Evolutionary conservation across 2,329 filamentous ascomycete genomes (phyloP), one percentile per base, ranked within the genome.

Genomic region (Chrysosporium queenslandicum): DNA sequence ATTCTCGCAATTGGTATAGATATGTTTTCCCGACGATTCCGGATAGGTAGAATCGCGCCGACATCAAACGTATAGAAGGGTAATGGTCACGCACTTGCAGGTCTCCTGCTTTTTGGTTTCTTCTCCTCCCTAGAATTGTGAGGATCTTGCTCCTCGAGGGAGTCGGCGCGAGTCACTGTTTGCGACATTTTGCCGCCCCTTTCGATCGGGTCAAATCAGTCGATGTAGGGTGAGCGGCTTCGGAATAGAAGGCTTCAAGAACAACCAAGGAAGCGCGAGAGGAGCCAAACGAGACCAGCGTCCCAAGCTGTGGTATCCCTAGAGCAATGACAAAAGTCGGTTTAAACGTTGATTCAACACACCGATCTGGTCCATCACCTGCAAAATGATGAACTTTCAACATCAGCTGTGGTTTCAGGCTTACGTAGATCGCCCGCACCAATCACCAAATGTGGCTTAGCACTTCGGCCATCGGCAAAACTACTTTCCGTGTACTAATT

Each of bases 21-120:
- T 30, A 29, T 7, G 36, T n/a, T 16, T 45, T 21, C 34, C 32
- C 48, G 18, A 6, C 9, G 36, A 32, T 21, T 12, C 16, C 21
- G 55, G 49, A 58, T 57, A 52, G 29, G 25, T 25, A 6, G 37
- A 21, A 16, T 20, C 18, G 27, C 43, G 54, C 52, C 43, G 29
- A n/a, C 45, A 27, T 54, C 23, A 32, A 39, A 29, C 11, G 9
- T 12, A 16, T 14, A 41, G 11, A 4, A 5, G 12, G 45, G 50
- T 25, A 46, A 21, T 23, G 7, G 51, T 54, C 56, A 66, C 78
- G 69, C 70, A 94, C 89, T 96, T 61, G 89, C 87, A 61, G 91
- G 91, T 72, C 88, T 84, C 71, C 86, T 83, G 77, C 81, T 94
- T 81, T 95, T 95, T 71, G 85, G 80, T 76, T 90, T 92, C 73